Base-by-base conservation (phyloP, 179 eudicot genomes). In the Nepenthes alata region DNA sequence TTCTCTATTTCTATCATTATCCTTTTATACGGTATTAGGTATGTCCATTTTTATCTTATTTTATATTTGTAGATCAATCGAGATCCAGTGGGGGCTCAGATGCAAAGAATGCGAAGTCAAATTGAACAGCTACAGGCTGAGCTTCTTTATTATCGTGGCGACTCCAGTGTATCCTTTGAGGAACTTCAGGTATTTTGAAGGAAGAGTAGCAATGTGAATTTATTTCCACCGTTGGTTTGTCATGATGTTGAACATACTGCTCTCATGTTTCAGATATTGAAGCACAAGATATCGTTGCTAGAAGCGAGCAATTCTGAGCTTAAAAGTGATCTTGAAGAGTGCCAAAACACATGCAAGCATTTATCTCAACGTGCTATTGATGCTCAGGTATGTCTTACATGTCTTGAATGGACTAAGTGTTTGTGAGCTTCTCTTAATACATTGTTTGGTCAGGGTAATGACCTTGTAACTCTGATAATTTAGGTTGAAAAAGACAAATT, bases 121-220 rank as follows among this genome's bases (percentile, higher is more conserved):
- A 85, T 94, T 63, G 99, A 94, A 75, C 94, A 90, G 65, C 76
- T 94, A 68, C 99, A 91, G 67, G 61, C 97, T 25, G 97, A 94
- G 80, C 81, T 91, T 66, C 78, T 85, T 55, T 87, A 66, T 67
- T 77, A 80, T 58, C 94, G 95, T 60, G 99, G 99, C 61, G 97
- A 94, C 41, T 78, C 94, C 0, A 76, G 71, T 71, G 78, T 83
- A 12, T 74, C 97, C 11, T 75, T 78, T 74, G 97, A 90, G 64
- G 97, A 94, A 59, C 81, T 87, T 75, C 90, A 93, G 83, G 98
- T 93, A 79, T 41, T 9, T 9, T 6, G 16, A 52, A 35, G 3
- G 11, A 1, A 55, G 7, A 25, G 36, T 55, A 11, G 3, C 11
- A 10, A 6, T 2, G 4, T 55, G 4, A 35, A 1, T 34, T 15